Base-by-base conservation (phyloP, 2,329 filamentous ascomycete genomes). In the Beauveria pseudobassiana region DNA sequence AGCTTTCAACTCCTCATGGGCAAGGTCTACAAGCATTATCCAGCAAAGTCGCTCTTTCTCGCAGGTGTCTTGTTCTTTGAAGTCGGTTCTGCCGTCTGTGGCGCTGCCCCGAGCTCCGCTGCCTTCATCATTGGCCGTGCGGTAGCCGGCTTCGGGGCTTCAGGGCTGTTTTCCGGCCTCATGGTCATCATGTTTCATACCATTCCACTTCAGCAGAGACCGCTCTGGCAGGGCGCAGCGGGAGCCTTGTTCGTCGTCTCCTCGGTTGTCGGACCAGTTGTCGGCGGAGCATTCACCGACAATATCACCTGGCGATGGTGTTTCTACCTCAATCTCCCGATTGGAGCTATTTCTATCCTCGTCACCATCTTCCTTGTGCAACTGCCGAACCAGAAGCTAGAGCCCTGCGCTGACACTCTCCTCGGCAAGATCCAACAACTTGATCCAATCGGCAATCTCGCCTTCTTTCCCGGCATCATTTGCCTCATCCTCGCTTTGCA, bases 1-100 rank as follows among this genome's bases (percentile, higher is more conserved):
- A 77, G 78, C 28, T 80, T 77, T 20, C 78, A 81, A 65, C 71
- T 80, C 20, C 65, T 81, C 18, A 81, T 80, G 66, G 80, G 80
- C 26, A 72, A 78, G 57, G 72, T 82, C 43, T 82, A 80, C 69
- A 80, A 77, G 66, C 78, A 79, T 62, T 82, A 81, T 62, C 74
- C 78, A 54, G 75, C 77, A 64, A 81, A 81, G 46, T 58, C 62
- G 3, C 14, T 72, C 12, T 75, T 71, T 63, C 62, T 76, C 10
- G 58, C 53, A 6, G 64, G 68, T 12, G 69, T 76, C 38, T 55
- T 67, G 24, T 58, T 77, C 38, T 76, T 77, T 48, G 74, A 76
- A 59, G 61, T 75, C n/a, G 74, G 75, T 3, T 75, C 73, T 28
- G 68, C 69, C 16, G 61, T 75, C 20, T 76, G 74, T 46, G 64